Evolutionary conservation across 352 stramenopile genomes (phyloP).

Genomic region (Plasmopara halstedii): DNA sequence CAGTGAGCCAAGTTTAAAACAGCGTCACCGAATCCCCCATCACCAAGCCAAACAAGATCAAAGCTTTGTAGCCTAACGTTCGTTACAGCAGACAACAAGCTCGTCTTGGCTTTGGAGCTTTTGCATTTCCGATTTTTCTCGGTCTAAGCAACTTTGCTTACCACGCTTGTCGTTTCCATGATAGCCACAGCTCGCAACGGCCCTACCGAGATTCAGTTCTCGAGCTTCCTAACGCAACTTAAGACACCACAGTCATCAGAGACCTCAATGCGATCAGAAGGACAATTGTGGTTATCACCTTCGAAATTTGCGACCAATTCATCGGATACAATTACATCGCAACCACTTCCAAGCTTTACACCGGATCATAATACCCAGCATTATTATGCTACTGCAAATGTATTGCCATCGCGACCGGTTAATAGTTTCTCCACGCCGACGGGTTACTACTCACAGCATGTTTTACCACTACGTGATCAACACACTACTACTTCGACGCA

Average conservation of each 20-base stretch:
- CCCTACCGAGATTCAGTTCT: slow-evolving; percentile 23
- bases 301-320: slow-evolving; percentile 21
- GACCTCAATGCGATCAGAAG: slow-evolving; percentile 12
- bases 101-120: slow-evolving; percentile 10
- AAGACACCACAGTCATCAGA: slow-evolving; percentile 20
- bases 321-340: slow-evolving; percentile 11
- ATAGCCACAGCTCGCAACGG: slow-evolving; percentile 3
- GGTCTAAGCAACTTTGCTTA: slow-evolving; percentile 28
- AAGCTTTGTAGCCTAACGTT: slow-evolving; percentile 4
- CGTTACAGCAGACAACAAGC: too few species aligned
- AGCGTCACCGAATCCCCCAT: slow-evolving; percentile 11
- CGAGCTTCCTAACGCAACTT: slow-evolving; percentile 36
- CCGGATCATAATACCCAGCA: slow-evolving; percentile 13
- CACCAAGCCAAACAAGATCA: slow-evolving; percentile 3
- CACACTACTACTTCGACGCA: slow-evolving; percentile 4
- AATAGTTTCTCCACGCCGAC: slow-evolving; percentile 7
- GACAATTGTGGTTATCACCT: slow-evolving; percentile 25
- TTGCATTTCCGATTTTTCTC: slow-evolving; percentile 24
- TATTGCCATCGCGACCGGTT: slow-evolving; percentile 1
- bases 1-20: slow-evolving; percentile 19
- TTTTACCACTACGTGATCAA: slow-evolving; percentile 10
- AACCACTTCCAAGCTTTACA: slow-evolving; percentile 21
- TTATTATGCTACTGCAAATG: slow-evolving; percentile 10
- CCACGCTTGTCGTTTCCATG: background rate
- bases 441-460: slow-evolving; percentile 21